These are phyloP conservation scores for Isoetes taiwanensis DNA, from an alignment of 75 land plant species.

Conservation along the genomic window DNA sequence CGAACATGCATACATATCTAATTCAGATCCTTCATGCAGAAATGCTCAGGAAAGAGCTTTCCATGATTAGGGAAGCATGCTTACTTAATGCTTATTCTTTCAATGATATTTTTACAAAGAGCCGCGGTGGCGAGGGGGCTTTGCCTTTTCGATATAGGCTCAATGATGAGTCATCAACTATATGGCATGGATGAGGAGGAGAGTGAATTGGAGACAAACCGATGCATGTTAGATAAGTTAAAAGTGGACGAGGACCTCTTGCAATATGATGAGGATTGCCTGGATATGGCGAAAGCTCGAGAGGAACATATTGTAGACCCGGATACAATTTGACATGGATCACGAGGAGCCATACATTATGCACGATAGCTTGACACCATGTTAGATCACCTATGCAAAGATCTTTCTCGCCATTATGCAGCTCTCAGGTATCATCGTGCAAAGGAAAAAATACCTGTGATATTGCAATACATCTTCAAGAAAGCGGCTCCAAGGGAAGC, in stretches of 20 bases:
- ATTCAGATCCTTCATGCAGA: neutral
- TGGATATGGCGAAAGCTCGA: too few relatives aligned
- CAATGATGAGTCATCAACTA: constrained; percentile 1
- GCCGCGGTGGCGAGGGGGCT: neutral
- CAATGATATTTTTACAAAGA: neutral
- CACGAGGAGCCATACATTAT: too few relatives aligned
- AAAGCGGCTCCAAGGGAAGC: too few relatives aligned
- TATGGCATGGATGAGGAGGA: constrained; percentile 4
- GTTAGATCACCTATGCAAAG: too few relatives aligned
- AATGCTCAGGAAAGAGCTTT: neutral
- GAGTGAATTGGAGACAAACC: neutral
- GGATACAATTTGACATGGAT: too few relatives aligned
- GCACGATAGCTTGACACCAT: too few relatives aligned
- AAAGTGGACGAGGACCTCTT: constrained; percentile 6
- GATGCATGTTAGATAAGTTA: neutral
- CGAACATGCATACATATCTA: neutral
- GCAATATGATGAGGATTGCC: too few relatives aligned
- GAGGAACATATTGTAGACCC: too few relatives aligned
- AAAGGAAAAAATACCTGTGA: too few relatives aligned
- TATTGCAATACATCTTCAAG: too few relatives aligned
- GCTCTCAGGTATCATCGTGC: too few relatives aligned
- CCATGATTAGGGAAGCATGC: neutral
- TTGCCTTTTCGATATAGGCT: neutral
- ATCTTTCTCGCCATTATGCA: too few relatives aligned
- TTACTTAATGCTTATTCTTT: neutral